Percentiles rank a stretch among this genome's conserved stretches.
Evolutionary conservation across 2,329 filamentous ascomycete genomes (phyloP).

Genomic region (Alternaria sp.): DNA sequence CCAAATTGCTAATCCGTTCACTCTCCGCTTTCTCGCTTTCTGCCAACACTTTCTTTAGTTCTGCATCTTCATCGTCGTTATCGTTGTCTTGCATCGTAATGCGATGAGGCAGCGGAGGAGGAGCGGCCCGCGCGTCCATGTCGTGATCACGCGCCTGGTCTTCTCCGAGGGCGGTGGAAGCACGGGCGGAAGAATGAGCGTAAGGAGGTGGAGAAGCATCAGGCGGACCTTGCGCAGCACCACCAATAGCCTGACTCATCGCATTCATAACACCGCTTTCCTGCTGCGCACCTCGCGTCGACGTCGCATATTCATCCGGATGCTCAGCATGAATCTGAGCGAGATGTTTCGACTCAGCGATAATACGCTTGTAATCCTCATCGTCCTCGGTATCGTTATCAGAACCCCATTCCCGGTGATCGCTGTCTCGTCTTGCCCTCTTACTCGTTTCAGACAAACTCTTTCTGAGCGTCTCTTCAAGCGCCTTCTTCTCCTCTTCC

Average conservation of each 20-base stretch:
- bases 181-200: neutral
- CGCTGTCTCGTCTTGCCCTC: slow-evolving; percentile 21
- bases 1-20: slow-evolving; percentile 50
- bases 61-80: slow-evolving; percentile 29
- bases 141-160: too few species aligned
- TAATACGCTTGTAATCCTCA: slow-evolving; percentile 45
- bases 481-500: slow-evolving; percentile 47
- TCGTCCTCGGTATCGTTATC: slow-evolving; percentile 41
- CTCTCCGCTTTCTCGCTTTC: slow-evolving; percentile 37
- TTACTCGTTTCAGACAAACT: slow-evolving; percentile 53
- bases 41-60: slow-evolving; percentile 34
- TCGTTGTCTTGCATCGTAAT: neutral
- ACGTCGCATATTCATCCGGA: slow-evolving; percentile 22
- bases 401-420: slow-evolving; percentile 36
- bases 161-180: too few species aligned
- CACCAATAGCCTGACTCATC: slow-evolving; percentile 13
- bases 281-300: slow-evolving; percentile 8
- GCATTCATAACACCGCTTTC: slow-evolving; percentile 16
- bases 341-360: slow-evolving; percentile 44
- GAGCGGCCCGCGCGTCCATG: neutral
- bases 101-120: neutral
- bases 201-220: neutral
- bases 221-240: neutral
- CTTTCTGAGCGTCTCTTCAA: slow-evolving; percentile 54
- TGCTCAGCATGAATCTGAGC: slow-evolving; percentile 33